These are phyloP conservation scores for Mycocentrospora acerina DNA, from an alignment of 2,329 filamentous ascomycete genomes.

Conservation along the genomic window DNA sequence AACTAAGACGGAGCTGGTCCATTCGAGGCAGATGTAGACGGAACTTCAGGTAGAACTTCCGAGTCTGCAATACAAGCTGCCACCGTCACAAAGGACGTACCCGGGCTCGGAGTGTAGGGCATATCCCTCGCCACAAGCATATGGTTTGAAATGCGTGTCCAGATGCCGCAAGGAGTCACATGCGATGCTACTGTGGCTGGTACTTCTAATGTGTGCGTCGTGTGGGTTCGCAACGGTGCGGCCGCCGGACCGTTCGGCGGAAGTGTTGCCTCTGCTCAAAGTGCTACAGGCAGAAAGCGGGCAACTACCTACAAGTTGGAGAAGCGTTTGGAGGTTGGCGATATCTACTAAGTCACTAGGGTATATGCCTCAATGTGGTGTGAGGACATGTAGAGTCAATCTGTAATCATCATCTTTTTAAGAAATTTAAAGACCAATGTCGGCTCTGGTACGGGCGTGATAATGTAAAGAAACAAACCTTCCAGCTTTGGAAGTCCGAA, in stretches of 20 bases:
- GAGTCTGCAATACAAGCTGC: constrained; percentile 61
- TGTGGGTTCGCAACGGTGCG: constrained; percentile 63
- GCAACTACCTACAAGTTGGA: constrained; percentile 57
- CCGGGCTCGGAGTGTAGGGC: constrained; percentile 58
- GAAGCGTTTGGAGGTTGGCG: constrained; percentile 40
- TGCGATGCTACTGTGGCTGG: constrained; percentile 63
- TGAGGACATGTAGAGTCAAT: neutral
- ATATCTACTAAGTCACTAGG: constrained; percentile 22
- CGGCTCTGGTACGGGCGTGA: too few species aligned
- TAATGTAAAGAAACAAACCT: too few species aligned
- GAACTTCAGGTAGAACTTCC: constrained; percentile 65
- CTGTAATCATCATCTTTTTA: too few species aligned
- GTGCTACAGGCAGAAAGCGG: constrained; percentile 59
- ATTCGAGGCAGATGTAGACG: constrained; percentile 61
- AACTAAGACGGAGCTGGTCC: constrained; percentile 72
- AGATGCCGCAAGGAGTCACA: constrained; percentile 69
- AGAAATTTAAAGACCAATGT: too few species aligned
- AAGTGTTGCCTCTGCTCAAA: constrained; percentile 66
- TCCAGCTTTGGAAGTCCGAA: too few species aligned
- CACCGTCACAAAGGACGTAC: constrained; percentile 61
- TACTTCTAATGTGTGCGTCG: constrained; percentile 64
- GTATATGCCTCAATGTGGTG: too few species aligned
- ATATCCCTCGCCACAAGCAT: constrained; percentile 60
- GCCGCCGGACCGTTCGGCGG: constrained; percentile 68
- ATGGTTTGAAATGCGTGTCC: constrained; percentile 64